Conservation (phyloP, 2,329 filamentous ascomycete species). For the Bimuria novae-zelandiae region DNA sequence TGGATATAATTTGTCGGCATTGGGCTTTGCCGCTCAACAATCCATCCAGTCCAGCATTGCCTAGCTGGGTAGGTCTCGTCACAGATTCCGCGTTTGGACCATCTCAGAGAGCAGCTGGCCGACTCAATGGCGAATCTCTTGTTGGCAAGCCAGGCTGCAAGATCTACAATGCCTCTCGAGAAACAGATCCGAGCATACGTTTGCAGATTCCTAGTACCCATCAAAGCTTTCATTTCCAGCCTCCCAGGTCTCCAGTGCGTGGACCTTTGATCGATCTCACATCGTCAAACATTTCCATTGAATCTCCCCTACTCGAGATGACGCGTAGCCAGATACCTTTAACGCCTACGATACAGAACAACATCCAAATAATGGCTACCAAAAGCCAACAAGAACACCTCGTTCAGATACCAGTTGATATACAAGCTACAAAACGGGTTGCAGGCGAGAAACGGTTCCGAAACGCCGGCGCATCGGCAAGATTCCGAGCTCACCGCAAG, state of each 20-base stretch:
- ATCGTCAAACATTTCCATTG: no score
- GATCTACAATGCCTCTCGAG: not conserved
- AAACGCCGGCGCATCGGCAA: not conserved
- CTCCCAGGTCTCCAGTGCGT: no score
- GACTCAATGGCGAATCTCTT: not conserved
- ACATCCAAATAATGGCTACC: not conserved
- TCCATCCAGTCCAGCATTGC: not conserved
- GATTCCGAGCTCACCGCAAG: not conserved
- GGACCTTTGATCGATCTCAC: no score
- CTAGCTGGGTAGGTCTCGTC: slow-evolving; percentile 1
- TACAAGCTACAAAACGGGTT: not conserved
- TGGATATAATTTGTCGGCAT: slow-evolving; percentile 45
- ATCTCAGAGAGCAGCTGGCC: not conserved
- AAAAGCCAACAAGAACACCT: not conserved
- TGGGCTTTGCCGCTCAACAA: slow-evolving; percentile 31
- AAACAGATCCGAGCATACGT: not conserved
- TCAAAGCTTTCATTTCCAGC: no score
- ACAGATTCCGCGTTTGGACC: not conserved
- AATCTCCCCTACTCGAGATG: not conserved
- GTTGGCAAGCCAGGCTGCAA: not conserved
- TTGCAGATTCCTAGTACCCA: no score
- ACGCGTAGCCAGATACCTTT: no score
- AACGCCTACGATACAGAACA: no score
- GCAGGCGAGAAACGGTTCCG: not conserved
- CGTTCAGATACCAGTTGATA: not conserved